Evolutionary conservation across 1,284 basidiomycete genomes (phyloP).

Genomic region (Ceraceosorus bombacis): DNA sequence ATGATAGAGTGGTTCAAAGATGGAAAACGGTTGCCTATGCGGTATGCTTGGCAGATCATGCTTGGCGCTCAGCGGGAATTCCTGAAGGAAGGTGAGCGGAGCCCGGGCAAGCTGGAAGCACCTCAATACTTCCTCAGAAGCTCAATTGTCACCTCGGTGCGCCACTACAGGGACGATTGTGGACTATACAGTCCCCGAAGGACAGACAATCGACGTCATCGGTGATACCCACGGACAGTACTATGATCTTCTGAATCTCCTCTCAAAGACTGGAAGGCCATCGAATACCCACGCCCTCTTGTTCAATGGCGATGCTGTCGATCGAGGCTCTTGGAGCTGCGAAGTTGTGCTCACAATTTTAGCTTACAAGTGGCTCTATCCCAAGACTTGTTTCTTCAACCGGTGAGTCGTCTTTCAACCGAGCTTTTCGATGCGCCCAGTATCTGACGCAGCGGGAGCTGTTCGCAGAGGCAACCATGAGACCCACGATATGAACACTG

Average conservation of each 20-base stretch:
- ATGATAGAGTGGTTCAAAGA: slow-evolving; percentile 92
- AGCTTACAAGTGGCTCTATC: slow-evolving; percentile 74
- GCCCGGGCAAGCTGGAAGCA: too few relatives aligned
- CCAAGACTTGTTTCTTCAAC: slow-evolving; percentile 42
- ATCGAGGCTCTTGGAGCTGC: slow-evolving; percentile 93
- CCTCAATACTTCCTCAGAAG: too few relatives aligned
- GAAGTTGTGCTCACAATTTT: slow-evolving; percentile 91
- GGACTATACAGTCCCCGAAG: slow-evolving; percentile 67
- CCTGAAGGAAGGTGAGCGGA: slow-evolving; percentile 55
- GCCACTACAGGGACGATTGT: slow-evolving; percentile 61
- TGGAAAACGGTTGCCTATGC: slow-evolving; percentile 69
- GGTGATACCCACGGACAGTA: slow-evolving; percentile 55
- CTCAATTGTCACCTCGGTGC: too few relatives aligned
- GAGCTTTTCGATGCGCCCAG: too few relatives aligned
- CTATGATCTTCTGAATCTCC: slow-evolving; percentile 83
- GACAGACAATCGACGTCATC: slow-evolving; percentile 54
- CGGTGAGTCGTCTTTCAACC: slow-evolving; percentile 51
- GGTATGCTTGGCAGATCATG: slow-evolving; percentile 86
- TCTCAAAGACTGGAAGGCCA: slow-evolving; percentile 66
- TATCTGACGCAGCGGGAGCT: too few relatives aligned
- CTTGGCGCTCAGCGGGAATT: slow-evolving; percentile 75
- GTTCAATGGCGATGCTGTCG: slow-evolving; percentile 57
- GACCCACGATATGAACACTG: slow-evolving; percentile 69
- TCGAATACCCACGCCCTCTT: slow-evolving; percentile 39
- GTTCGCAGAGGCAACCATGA: slow-evolving; percentile 73